These are phyloP conservation scores for Nemania sp. DNA, from an alignment of 2,329 filamentous ascomycete genomes.

Conservation along the genomic window DNA sequence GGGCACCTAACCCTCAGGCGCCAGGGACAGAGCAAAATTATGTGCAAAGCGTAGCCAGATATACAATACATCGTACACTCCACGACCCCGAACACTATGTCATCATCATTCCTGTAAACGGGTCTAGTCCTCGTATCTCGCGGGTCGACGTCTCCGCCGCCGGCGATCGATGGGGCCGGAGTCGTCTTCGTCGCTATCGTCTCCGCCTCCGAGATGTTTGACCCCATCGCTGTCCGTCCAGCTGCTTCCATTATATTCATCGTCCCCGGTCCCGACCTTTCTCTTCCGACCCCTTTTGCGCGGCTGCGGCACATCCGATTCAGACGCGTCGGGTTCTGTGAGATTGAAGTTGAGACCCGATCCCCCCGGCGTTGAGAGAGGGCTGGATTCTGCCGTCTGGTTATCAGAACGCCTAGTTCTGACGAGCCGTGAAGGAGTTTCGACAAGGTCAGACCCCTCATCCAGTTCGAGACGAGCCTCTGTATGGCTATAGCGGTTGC, in stretches of 20 bases:
- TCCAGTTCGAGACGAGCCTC: conserved; percentile 35
- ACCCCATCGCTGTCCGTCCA: conserved; percentile 35
- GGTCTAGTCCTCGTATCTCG: conserved; percentile 37
- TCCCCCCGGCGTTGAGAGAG: conserved; percentile 33
- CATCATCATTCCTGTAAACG: neutral
- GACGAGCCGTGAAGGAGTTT: conserved; percentile 30
- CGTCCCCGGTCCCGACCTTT: conserved; percentile 30
- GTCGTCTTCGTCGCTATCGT: conserved; percentile 34
- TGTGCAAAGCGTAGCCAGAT: conserved; percentile 6
- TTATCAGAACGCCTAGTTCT: conserved; percentile 26
- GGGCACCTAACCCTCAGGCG: too few relatives aligned
- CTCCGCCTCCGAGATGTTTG: conserved; percentile 26
- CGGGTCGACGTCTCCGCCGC: conserved; percentile 32
- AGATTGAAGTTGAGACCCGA: conserved; percentile 24
- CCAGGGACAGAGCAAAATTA: neutral
- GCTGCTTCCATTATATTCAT: conserved; percentile 36
- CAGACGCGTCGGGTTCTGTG: conserved; percentile 26
- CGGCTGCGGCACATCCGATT: conserved; percentile 27
- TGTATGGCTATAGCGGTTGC: conserved; percentile 33
- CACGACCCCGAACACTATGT: neutral
- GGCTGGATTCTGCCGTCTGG: conserved; percentile 33
- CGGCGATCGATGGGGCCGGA: conserved; percentile 27
- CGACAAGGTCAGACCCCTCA: conserved; percentile 27
- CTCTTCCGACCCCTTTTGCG: conserved; percentile 24
- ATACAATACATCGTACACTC: conserved; percentile 2